These are phyloP conservation scores for Piper betle DNA, from an alignment of 164 flowering plant genomes.

Conservation along the genomic window DNA sequence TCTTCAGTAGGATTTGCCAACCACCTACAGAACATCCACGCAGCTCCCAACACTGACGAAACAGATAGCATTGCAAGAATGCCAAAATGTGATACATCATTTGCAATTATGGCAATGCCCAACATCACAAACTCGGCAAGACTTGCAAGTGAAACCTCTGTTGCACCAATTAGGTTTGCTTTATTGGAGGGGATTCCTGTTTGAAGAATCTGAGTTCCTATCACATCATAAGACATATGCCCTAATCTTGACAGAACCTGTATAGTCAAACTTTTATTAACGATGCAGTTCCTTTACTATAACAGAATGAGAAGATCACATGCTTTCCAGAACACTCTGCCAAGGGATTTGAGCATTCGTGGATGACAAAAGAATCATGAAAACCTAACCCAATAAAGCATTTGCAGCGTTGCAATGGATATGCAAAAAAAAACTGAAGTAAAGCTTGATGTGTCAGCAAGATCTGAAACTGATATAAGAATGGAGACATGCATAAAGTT, in stretches of 20 bases:
- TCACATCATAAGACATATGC: slow-evolving; percentile 94
- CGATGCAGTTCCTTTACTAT: too few relatives aligned
- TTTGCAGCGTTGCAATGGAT: too few relatives aligned
- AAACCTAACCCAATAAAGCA: too few relatives aligned
- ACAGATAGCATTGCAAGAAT: slow-evolving; percentile 79
- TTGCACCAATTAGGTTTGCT: slow-evolving; percentile 84
- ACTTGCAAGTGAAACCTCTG: slow-evolving; percentile 89
- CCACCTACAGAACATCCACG: slow-evolving; percentile 84
- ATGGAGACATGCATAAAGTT: too few relatives aligned
- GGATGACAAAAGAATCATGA: too few relatives aligned
- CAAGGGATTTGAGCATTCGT: too few relatives aligned
- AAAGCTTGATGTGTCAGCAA: too few relatives aligned
- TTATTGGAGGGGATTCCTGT: slow-evolving; percentile 88
- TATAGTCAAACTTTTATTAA: too few relatives aligned
- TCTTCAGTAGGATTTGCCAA: slow-evolving; percentile 73
- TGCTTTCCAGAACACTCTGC: too few relatives aligned
- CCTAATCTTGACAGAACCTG: slow-evolving; percentile 94
- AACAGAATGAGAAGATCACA: neutral
- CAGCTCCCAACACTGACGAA: slow-evolving; percentile 78
- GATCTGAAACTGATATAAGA: too few relatives aligned
- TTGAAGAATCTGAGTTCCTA: slow-evolving; percentile 93
- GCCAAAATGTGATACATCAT: slow-evolving; percentile 86
- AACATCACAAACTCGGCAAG: slow-evolving; percentile 86
- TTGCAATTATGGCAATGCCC: slow-evolving; percentile 86
- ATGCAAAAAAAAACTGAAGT: too few relatives aligned